Base-by-base conservation (phyloP, 2,329 filamentous ascomycete species). In the Colletotrichum falcatum region DNA sequence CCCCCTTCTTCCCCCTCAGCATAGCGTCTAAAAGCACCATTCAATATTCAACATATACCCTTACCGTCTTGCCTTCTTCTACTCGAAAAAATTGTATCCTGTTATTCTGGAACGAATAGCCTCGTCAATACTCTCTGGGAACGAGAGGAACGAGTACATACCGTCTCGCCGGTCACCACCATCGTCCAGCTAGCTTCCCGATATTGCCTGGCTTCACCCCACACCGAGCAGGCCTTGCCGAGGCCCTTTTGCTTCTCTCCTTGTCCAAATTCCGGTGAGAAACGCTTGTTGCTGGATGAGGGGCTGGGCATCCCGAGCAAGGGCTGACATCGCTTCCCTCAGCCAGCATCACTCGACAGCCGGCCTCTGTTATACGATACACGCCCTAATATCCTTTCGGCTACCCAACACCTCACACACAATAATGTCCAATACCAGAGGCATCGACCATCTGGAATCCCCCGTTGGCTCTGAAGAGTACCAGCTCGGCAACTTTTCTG, bases 51-150 rank as follows among this genome's bases (percentile, higher is more conserved):
- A 9, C 44, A 46, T 46, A 46, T 46, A 23, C 44, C 20, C 44
- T 28, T 26, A 18, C 5, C 35, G 8, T n/a, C 37, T 51, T 26
- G 18, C 26, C 33, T 35, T 51, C 16, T 51, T 26, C 37, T 16
- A 3, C 28, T 28, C 16, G 28, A 51, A 5, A 4, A 23, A 56
- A 8, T 30, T 61, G 46, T 7, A 48, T 20, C 16, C 14, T 39
- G 59, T 33, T 61, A 35, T 61, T 49, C 59, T 61, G 59, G 58
- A 61, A 61, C 59, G 59, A 49, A 51, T 30, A 28, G 59, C 59
- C 20, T 49, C 44, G n/a, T 35, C 3, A 39, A 37, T 3, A 16
- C 46, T 61, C 59, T 51, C 30, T 37, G 44, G 44, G 23, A 46
- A 61, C 59, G 59, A 51, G 46, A 61, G 46, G 7, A 35, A 2